These are phyloP conservation scores for Ogataea allantospora DNA, from an alignment of 805 yeast genomes.

Conservation along the genomic window DNA sequence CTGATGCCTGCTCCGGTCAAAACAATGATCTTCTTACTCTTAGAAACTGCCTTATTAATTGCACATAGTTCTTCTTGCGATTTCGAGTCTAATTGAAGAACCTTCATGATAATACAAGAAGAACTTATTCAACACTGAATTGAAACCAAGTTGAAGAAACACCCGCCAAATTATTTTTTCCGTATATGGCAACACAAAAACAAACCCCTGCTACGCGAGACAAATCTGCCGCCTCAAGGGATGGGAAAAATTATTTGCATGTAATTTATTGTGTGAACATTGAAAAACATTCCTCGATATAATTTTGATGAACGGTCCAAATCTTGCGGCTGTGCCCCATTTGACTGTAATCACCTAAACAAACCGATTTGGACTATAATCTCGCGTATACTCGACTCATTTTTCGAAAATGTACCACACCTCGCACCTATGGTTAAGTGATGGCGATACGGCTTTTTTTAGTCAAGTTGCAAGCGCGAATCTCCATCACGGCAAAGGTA, in stretches of 20 bases:
- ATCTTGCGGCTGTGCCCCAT: background rate
- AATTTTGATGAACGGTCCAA: background rate
- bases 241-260: background rate
- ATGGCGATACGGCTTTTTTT: slow-evolving; percentile 12
- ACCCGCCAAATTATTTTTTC: slow-evolving; percentile 11
- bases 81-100: slow-evolving; percentile 17
- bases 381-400: background rate
- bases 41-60: slow-evolving; percentile 42
- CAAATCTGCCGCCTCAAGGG: background rate
- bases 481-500: background rate
- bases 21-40: slow-evolving; percentile 56
- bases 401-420: slow-evolving; percentile 1
- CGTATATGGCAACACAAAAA: slow-evolving; percentile 17
- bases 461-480: slow-evolving; percentile 10
- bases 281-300: background rate
- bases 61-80: slow-evolving; percentile 25
- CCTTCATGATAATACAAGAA: slow-evolving; percentile 20
- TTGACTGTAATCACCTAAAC: background rate
- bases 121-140: slow-evolving; percentile 2
- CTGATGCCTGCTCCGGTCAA: slow-evolving; percentile 97
- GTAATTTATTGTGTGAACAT: background rate
- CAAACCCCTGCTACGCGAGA: slow-evolving; percentile 12
- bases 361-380: background rate
- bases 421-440: slow-evolving; percentile 15
- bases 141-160: slow-evolving; percentile 7